Percentiles rank a stretch among this genome's conserved stretches.
Evolutionary conservation across 169 alveolate species (phyloP).

Genomic region (Plasmodium yoelii): DNA sequence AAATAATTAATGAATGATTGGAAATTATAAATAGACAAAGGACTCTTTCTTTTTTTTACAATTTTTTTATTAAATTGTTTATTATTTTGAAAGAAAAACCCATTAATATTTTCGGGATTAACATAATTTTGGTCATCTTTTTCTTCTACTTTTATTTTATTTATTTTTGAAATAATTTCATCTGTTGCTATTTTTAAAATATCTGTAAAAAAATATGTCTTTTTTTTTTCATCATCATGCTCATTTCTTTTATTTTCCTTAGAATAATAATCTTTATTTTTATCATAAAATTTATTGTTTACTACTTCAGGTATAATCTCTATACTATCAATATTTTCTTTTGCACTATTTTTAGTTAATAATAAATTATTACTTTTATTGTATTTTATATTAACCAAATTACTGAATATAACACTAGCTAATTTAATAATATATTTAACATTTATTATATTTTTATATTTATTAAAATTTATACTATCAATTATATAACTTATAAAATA

Average conservation of each 20-base stretch:
- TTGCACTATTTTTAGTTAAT: conserved; percentile 3
- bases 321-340: conserved; percentile 1
- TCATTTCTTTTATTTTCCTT: conserved; percentile 7
- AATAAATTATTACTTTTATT: conserved; percentile 2
- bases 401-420: conserved; percentile 43
- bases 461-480: conserved; percentile 15
- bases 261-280: not conserved
- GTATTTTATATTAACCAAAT: conserved; percentile 54
- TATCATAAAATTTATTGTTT: conserved; percentile 14
- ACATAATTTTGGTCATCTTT: conserved; percentile 38
- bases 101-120: conserved; percentile 36
- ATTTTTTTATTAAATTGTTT: conserved; percentile 60
- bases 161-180: conserved; percentile 62
- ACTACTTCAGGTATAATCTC: not conserved
- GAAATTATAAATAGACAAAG: conserved; percentile 27
- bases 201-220: conserved; percentile 36
- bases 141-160: conserved; percentile 70
- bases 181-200: conserved; percentile 71
- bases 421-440: conserved; percentile 29
- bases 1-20: conserved; percentile 27
- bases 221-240: conserved; percentile 20
- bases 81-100: conserved; percentile 48
- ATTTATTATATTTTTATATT: conserved; percentile 2
- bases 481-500: conserved; percentile 33
- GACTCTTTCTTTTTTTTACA: conserved; percentile 40